These are phyloP conservation scores for Phaeosphaeriaceae sp. DNA, from an alignment of 2,329 filamentous ascomycete genomes.

Conservation along the genomic window DNA sequence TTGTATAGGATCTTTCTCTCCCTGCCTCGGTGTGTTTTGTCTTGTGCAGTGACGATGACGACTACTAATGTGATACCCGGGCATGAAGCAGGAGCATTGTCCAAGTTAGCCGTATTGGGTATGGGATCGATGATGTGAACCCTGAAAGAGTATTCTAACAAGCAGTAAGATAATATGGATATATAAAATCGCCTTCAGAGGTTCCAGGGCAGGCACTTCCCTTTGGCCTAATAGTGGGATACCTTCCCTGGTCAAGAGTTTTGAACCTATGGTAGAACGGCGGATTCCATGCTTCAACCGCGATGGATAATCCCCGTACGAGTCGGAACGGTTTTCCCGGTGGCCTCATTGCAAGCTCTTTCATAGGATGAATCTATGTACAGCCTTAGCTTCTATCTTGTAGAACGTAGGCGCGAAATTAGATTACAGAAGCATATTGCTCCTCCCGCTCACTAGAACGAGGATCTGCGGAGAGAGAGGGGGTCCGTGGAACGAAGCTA, in stretches of 20 bases:
- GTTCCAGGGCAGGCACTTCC: conserved; percentile 4
- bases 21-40: neutral
- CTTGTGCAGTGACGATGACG: conserved; percentile 4
- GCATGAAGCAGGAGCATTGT: conserved; percentile 1
- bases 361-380: neutral
- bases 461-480: too few species aligned
- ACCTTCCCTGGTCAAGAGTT: conserved; percentile 14
- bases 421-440: neutral
- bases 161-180: conserved; percentile 21
- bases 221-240: conserved; percentile 16
- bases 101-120: conserved; percentile 18
- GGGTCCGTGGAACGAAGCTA: too few species aligned
- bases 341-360: conserved; percentile 1
- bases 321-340: neutral
- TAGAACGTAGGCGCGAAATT: neutral
- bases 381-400: neutral
- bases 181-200: conserved; percentile 15
- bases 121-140: conserved; percentile 1
- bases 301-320: conserved; percentile 4
- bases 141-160: conserved; percentile 7
- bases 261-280: conserved; percentile 8
- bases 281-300: neutral
- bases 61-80: neutral
- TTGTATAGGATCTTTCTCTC: neutral
- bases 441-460: neutral